Base-by-base conservation (phyloP, 2,329 filamentous ascomycete species). In the Talaromyces sp. region DNA sequence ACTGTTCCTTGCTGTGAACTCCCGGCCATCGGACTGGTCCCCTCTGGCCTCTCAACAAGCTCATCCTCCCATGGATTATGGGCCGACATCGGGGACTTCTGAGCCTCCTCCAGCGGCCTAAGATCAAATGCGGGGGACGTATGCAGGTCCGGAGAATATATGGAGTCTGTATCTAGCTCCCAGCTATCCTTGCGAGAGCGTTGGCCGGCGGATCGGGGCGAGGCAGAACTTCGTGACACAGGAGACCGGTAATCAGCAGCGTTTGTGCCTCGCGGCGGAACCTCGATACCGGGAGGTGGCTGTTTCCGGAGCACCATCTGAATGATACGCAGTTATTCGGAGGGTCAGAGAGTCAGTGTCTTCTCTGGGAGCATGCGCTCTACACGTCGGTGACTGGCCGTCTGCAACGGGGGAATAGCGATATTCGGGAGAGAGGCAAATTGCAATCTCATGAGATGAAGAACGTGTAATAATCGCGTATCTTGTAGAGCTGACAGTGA, bases 301-400 rank as follows among this genome's bases (percentile, higher is more conserved):
- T 67, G 68, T 67, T 76, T 76, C 63, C 73, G 73, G 66, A 76
- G 68, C 65, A 75, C 74, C 74, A 76, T 76, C 53, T 54, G 59
- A 33, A 62, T 33, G 30, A 55, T 59, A 59, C 55, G 52, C 11
- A 30, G 4, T 42, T 47, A 17, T 30, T 53, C 25, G 42, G 39
- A 53, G 2, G 44, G 47, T 25, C 15, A 30, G 55, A 44, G 15
- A 28, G 11, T 55, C 17, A n/a, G 42, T n/a, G 49, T 28, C 49
- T 27, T 28, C 27, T 47, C 22, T 8, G 25, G 28, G 13, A 53
- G 49, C 49, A 53, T 53, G 25, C 49, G 28, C 25, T 32, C 49
- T 53, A 30, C 17, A 53, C 27, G 27, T 11, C 11, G 44, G 44
- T 19, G 10, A 19, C 22, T 13, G 44, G 49, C 49, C 17, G 28